Conservation (phyloP, 441 rosid species). For the Pelargonium myrrhifolium region DNA sequence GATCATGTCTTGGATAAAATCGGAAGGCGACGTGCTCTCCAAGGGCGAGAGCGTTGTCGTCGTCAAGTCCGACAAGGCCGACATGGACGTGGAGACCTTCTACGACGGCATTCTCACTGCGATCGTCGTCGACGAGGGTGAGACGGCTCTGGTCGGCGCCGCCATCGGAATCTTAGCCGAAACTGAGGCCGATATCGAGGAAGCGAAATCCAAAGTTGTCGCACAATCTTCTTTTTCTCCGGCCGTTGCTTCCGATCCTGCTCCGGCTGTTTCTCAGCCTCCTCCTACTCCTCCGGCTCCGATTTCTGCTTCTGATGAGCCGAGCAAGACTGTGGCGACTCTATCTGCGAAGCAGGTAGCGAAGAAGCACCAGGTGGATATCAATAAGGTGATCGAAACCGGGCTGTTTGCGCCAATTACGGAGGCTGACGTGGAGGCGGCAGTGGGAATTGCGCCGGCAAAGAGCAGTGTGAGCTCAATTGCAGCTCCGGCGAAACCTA, state of each 20-base stretch:
- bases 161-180: constrained; percentile 85
- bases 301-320: constrained; percentile 30
- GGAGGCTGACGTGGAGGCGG: constrained; percentile 67
- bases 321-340: constrained; percentile 58
- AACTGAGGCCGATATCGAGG: constrained; percentile 77
- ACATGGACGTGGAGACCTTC: constrained; percentile 96
- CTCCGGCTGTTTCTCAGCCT: constrained; percentile 8
- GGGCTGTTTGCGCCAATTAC: constrained; percentile 82
- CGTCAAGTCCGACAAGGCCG: constrained; percentile 96
- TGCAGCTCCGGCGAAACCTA: no score
- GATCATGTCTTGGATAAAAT: not conserved
- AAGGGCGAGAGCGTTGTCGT: constrained; percentile 96
- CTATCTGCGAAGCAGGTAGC: constrained; percentile 87
- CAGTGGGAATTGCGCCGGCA: constrained; percentile 63
- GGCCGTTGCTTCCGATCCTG: not conserved
- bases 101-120: constrained; percentile 92
- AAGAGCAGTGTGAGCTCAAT: constrained; percentile 22
- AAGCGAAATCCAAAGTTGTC: constrained; percentile 70
- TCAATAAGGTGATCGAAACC: constrained; percentile 51
- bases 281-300: constrained; percentile 13
- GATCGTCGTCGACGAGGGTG: constrained; percentile 84
- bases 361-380: constrained; percentile 83
- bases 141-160: constrained; percentile 78
- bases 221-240: not conserved
- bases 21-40: constrained; percentile 75